phyloP scores from a whole-genome alignment of 169 alveolate species.

The Plasmodium billcollinsi region DNA sequence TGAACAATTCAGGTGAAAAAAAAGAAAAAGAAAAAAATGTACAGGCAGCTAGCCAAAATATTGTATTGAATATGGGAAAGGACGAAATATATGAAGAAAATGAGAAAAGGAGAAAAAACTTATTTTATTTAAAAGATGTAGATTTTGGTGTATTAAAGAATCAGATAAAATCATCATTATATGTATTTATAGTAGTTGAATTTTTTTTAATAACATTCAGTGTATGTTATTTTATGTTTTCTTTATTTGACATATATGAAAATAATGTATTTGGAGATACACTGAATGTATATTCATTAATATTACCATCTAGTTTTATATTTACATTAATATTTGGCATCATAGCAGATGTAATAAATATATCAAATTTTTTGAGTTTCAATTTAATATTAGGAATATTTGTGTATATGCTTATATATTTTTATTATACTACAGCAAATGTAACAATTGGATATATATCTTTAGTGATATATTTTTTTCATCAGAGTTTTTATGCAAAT shows the following conservation, averaged over 20 bases:
- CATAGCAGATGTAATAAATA: conserved; percentile 57
- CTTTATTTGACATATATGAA: conserved; percentile 68
- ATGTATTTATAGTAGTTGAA: conserved; percentile 50
- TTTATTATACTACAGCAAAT: conserved; percentile 37
- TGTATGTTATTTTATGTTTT: conserved; percentile 62
- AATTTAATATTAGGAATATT: conserved; percentile 58
- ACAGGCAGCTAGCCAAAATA: no score
- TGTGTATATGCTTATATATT: conserved; percentile 6
- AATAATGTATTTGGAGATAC: conserved; percentile 51
- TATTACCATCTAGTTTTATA: conserved; percentile 58
- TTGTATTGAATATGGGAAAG: no score
- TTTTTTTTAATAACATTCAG: conserved; percentile 66
- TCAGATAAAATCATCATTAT: conserved; percentile 42
- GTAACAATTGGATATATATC: conserved; percentile 44
- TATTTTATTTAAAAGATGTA: neutral
- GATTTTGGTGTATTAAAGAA: conserved; percentile 14
- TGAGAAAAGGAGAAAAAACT: neutral
- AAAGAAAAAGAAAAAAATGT: no score
- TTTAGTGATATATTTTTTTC: conserved; percentile 50
- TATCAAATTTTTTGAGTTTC: conserved; percentile 42
- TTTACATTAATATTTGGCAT: conserved; percentile 67
- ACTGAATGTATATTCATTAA: conserved; percentile 36
- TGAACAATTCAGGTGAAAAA: no score
- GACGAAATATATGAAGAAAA: neutral
- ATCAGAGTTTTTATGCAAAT: conserved; percentile 71